Base-by-base conservation (phyloP, 495 filamentous ascomycete species). In the Penicillium roqueforti region DNA sequence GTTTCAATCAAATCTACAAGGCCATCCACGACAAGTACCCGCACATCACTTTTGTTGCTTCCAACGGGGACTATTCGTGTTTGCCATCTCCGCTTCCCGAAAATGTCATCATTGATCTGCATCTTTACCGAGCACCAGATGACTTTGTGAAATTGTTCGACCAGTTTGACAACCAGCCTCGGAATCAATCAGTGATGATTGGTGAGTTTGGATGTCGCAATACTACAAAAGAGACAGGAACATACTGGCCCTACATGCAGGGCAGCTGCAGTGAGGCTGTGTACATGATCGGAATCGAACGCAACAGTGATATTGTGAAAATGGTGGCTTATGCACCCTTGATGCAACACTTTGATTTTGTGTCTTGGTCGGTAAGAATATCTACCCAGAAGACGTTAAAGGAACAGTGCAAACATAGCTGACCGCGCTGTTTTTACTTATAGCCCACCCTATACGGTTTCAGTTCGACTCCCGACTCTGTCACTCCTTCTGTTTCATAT, bases 251-350 rank as follows among this genome's bases (percentile, higher is more conserved):
- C 47, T 71, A 61, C 47, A 54, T 86, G 81, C 81, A 77, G 51
- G 82, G 80, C 36, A 76, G 77, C 38, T 80, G 87, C 36, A 77
- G 72, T 22, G 86, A 91, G 58, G 85, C 84, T 2, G 78, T 88
- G 25, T 86, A 81, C 55, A 76, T 87, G 56, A 76, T 90, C 32
- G 85, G 83, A 23, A 75, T 82, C 38, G 86, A 90, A 68, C 74
- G 84, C 20, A 88, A 89, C 63, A 75, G 77, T 4, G 79, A 86
- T 57, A 64, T 79, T 14, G 69, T 83, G 7, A 65, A 76, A 48
- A 78, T 80, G 65, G 76, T 78, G 5, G 74, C 79, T 8, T 80
- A 84, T 55, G 75, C 77, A 6, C 74, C 78, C 0, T 48, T 73
- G 37, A 47, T 81, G 22, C 69, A 77, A 54, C 73, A 79, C 49